phyloP scores from a whole-genome alignment of 768 basidiomycete genomes.

The Russula sp. region DNA sequence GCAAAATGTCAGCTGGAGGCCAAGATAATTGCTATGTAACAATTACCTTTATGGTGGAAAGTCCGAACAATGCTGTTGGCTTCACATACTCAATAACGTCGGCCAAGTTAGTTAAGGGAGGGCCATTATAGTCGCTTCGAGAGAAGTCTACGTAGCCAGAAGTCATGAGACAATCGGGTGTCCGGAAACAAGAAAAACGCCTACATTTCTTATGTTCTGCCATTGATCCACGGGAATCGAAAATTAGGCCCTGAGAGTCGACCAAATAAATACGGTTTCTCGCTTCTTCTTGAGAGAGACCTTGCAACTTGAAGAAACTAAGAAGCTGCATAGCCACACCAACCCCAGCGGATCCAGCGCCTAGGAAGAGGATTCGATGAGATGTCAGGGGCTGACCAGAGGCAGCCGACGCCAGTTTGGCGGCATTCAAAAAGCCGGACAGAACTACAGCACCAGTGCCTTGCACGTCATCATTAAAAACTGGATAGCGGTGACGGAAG shows the following conservation, averaged over 20 bases:
- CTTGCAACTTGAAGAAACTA: constrained; percentile 82
- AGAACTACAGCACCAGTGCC: constrained; percentile 88
- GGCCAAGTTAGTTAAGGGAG: constrained; percentile 63
- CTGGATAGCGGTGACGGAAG: constrained; percentile 66
- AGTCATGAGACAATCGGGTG: background rate
- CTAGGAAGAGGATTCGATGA: constrained; percentile 87
- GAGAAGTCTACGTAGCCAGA: constrained; percentile 57
- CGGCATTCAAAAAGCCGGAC: constrained; percentile 84
- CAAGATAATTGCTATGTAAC: background rate
- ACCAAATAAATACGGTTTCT: constrained; percentile 71
- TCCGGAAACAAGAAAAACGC: constrained; percentile 21
- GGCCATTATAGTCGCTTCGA: constrained; percentile 69
- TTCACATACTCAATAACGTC: constrained; percentile 76
- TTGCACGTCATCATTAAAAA: constrained; percentile 51
- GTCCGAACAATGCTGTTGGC: constrained; percentile 84
- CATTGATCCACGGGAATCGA: constrained; percentile 58
- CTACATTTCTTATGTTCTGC: constrained; percentile 80
- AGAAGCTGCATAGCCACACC: constrained; percentile 85
- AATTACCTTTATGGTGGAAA: constrained; percentile 69
- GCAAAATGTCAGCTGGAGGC: background rate
- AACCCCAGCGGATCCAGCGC: constrained; percentile 87
- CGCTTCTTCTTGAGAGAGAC: constrained; percentile 71
- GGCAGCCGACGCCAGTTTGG: constrained; percentile 62
- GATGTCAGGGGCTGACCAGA: constrained; percentile 60
- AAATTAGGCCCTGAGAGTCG: constrained; percentile 84